Base-by-base conservation (phyloP, 805 yeast genomes). In the Kazachstania viticola region DNA sequence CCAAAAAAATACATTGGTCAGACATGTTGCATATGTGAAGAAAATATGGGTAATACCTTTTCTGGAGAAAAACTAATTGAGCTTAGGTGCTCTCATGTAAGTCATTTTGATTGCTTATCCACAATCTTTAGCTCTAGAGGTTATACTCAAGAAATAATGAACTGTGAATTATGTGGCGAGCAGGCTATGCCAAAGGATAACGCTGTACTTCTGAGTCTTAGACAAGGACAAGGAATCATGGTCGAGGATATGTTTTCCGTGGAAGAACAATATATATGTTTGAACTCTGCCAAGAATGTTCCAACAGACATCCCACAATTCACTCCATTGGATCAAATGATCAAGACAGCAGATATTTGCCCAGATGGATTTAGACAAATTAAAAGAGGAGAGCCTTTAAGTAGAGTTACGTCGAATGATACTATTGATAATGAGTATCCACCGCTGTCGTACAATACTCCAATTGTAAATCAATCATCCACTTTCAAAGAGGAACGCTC, bases 1-100 rank as follows among this genome's bases (percentile, higher is more conserved):
- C 42, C 47, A 11, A 52, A 49, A 33, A 48, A 46, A 18, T 52
- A 39, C 28, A 26, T 45, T 3, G 48, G 53, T 15, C 53, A 48
- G 21, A 31, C 21, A 3, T 69, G 75, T 40, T 56, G 62, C 11
- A 53, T 67, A 25, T 70, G 75, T 44, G 56, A 58, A 11, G 73
- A 69, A 35, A 49, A 59, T 4, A 42, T 69, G 24, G 47, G 54
- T 3, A 52, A 51, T 28, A 49, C 56, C 11, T 55, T 68, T 23
- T 43, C 46, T 7, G 70, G 68, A 9, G 75, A 70, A 48, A 59
- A 54, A 21, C 38, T 62, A 1, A 34, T 69, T 3, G 64, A 60
- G 21, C 38, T 68, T 27, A 40, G 57, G 1, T 67, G 73, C 45
- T 49, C 57, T 5, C 73, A 69, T 42, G 52, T 54, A 25, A 49